A percentile compares a stretch with the other conserved stretches of the same genome.
Evolutionary conservation across 164 flowering plant species (phyloP).

Genomic region (Chloranthus sessilifolius): DNA sequence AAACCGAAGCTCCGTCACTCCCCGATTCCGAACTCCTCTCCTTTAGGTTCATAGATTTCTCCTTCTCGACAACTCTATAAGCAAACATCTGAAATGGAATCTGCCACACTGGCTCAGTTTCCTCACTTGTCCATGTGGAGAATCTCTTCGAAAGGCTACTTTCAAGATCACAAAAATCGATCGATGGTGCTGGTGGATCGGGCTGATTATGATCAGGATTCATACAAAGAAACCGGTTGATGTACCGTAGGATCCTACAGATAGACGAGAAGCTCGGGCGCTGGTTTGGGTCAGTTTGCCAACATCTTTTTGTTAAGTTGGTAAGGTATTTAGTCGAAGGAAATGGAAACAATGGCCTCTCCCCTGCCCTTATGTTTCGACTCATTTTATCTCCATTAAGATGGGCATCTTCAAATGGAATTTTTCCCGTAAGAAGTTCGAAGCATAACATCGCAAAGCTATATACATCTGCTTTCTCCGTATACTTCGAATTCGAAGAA

Average conservation of each 20-base stretch:
- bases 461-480: slow-evolving; percentile 86
- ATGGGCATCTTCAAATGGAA: slow-evolving; percentile 82
- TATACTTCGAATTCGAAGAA: slow-evolving; percentile 23
- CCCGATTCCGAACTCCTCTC: slow-evolving; percentile 57
- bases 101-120: slow-evolving; percentile 35
- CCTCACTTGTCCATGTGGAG: slow-evolving; percentile 19
- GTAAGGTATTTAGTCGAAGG: slow-evolving; percentile 63
- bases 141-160: slow-evolving; percentile 35
- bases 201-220: slow-evolving; percentile 56
- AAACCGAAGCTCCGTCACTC: slow-evolving; percentile 49
- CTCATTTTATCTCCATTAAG: slow-evolving; percentile 89
- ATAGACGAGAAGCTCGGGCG: slow-evolving; percentile 81
- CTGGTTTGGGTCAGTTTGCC: slow-evolving; percentile 66
- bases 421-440: slow-evolving; percentile 80
- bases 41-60: slow-evolving; percentile 27
- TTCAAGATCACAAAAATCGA: slow-evolving; percentile 69
- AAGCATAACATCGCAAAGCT: slow-evolving; percentile 93
- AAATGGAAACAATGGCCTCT: slow-evolving; percentile 83
- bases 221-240: slow-evolving; percentile 59
- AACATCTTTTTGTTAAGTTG: slow-evolving; percentile 68
- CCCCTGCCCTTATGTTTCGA: slow-evolving; percentile 74
- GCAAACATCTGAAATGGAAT: slow-evolving; percentile 87
- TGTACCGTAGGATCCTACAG: slow-evolving; percentile 65
- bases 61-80: slow-evolving; percentile 60
- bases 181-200: slow-evolving; percentile 39